These are phyloP conservation scores for Gossypium schwendimanii DNA, from an alignment of 441 rosid species.

Conservation along the genomic window DNA sequence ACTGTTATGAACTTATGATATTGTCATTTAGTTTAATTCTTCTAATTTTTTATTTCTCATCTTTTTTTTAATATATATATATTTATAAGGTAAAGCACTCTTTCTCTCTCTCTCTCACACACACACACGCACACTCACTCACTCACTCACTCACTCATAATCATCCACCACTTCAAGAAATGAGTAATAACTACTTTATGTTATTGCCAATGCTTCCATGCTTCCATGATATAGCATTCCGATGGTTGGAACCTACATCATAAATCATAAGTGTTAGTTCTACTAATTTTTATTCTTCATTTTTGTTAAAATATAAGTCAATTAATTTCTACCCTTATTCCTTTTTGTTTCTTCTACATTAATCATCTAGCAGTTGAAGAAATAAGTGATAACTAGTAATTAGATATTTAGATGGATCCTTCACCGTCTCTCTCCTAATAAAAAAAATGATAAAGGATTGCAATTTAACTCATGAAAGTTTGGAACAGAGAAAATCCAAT, in stretches of 20 bases:
- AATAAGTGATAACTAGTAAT: background rate
- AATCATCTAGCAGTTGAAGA: conserved; percentile 4
- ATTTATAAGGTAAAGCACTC: too few relatives aligned
- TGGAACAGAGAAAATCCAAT: conserved; percentile 74
- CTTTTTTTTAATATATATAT: too few relatives aligned
- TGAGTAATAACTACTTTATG: too few relatives aligned
- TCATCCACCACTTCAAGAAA: too few relatives aligned
- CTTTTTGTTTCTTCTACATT: background rate
- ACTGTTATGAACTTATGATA: too few relatives aligned
- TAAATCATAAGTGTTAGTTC: background rate
- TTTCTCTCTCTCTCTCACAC: too few relatives aligned
- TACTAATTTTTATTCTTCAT: background rate
- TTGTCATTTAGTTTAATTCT: too few relatives aligned
- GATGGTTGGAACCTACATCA: background rate
- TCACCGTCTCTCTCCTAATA: background rate
- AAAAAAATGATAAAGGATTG: background rate
- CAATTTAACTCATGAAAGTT: conserved; percentile 23
- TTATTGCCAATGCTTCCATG: background rate
- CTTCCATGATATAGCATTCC: background rate
- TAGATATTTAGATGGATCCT: background rate
- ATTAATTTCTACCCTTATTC: background rate
- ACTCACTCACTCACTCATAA: too few relatives aligned
- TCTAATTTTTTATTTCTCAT: too few relatives aligned
- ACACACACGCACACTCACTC: too few relatives aligned
- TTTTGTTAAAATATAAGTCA: background rate